Evolutionary conservation across 2,329 filamentous ascomycete species (phyloP).

Genomic region (Paramyrothecium roridum): DNA sequence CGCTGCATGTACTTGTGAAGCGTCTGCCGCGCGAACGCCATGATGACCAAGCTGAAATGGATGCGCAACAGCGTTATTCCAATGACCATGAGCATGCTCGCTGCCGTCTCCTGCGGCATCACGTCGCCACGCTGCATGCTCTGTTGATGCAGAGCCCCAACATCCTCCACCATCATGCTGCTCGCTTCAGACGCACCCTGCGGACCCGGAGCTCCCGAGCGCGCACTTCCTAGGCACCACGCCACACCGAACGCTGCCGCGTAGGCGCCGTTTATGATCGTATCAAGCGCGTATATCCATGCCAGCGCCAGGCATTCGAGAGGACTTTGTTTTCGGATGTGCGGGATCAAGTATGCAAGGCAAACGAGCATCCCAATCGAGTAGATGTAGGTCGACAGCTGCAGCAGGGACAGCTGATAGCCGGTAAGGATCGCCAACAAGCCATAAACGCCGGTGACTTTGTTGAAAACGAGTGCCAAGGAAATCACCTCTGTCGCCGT

Average conservation of each 20-base stretch:
- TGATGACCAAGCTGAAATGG: slow-evolving; percentile 81
- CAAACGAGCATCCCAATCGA: slow-evolving; percentile 68
- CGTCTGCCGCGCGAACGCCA: slow-evolving; percentile 77
- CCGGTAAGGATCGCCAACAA: slow-evolving; percentile 86
- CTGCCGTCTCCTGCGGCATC: slow-evolving; percentile 57
- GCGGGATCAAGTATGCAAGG: slow-evolving; percentile 68
- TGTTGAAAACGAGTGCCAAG: slow-evolving; percentile 83
- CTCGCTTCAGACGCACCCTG: slow-evolving; percentile 13
- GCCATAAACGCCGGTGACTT: slow-evolving; percentile 86
- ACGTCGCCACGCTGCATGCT: slow-evolving; percentile 28
- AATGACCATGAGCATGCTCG: slow-evolving; percentile 75
- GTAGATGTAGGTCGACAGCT: slow-evolving; percentile 90
- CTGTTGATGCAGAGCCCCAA: slow-evolving; percentile 29
- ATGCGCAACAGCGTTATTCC: slow-evolving; percentile 71
- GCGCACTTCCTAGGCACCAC: slow-evolving; percentile 74
- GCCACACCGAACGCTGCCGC: slow-evolving; percentile 77
- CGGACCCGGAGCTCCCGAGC: slow-evolving; percentile 32
- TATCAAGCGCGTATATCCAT: slow-evolving; percentile 83
- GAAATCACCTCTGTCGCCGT: slow-evolving; percentile 84
- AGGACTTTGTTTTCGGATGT: slow-evolving; percentile 75
- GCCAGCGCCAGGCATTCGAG: slow-evolving; percentile 78
- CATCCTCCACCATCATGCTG: slow-evolving; percentile 25
- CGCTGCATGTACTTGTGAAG: slow-evolving; percentile 61
- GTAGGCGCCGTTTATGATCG: slow-evolving; percentile 75
- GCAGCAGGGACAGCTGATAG: slow-evolving; percentile 75